phyloP scores from a whole-genome alignment of 140 eudicot genomes.

The Oenanthe javanica region DNA sequence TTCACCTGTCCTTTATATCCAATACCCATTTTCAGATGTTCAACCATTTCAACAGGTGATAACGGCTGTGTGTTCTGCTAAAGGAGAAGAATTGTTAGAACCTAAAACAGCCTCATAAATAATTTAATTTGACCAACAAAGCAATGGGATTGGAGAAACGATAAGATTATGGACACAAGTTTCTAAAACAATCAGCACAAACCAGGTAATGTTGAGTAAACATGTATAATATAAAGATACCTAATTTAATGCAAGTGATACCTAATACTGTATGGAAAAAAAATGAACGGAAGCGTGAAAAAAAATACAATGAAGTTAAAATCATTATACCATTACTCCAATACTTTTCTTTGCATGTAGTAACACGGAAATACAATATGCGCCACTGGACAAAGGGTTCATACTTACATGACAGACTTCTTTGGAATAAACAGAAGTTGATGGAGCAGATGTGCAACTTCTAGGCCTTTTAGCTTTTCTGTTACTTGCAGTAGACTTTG shows the following conservation, averaged over 20 bases:
- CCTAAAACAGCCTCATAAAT: not conserved
- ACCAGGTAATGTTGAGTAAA: not conserved
- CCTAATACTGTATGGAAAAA: not conserved
- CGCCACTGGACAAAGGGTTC: not conserved
- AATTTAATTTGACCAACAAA: not conserved
- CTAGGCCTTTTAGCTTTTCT: conserved; percentile 35
- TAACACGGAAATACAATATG: not conserved
- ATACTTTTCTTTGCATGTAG: not conserved
- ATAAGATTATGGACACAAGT: not conserved
- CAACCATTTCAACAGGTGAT: conserved; percentile 66
- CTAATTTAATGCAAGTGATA: not conserved
- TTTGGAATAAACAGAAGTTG: conserved; percentile 43
- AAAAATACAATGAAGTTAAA: not conserved
- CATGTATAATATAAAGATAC: not conserved
- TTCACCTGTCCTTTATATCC: conserved; percentile 85
- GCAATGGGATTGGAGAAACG: not conserved
- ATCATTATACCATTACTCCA: not conserved
- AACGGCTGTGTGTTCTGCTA: conserved; percentile 61
- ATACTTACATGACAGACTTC: conserved; percentile 55
- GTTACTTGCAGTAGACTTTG: conserved; percentile 23
- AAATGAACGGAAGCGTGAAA: not conserved
- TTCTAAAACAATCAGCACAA: not conserved
- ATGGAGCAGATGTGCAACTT: conserved; percentile 39
- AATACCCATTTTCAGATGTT: conserved; percentile 59
- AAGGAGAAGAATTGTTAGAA: conserved; percentile 12